phyloP scores from a whole-genome alignment of 1,284 basidiomycete genomes.

The Rhodotorula sp. region DNA sequence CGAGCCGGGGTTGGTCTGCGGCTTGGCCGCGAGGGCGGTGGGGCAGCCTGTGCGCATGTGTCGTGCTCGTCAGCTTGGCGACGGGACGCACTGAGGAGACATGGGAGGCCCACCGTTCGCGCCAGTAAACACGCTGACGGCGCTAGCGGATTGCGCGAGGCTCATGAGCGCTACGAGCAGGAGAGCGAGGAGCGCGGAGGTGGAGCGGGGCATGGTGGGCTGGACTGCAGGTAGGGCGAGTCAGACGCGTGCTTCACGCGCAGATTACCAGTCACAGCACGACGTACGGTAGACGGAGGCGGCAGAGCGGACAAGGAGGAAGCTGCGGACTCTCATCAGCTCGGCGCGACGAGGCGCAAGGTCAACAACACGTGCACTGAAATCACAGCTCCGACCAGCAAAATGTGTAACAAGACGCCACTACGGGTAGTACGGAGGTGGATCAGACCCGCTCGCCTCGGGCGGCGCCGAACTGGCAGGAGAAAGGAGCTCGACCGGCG shows the following conservation, averaged over 20 bases:
- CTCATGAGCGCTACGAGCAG: constrained; percentile 7
- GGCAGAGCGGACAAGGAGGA: no score
- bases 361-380: not conserved
- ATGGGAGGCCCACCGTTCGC: not conserved
- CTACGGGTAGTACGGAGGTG: not conserved
- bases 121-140: not conserved
- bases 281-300: not conserved
- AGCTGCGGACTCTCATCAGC: not conserved
- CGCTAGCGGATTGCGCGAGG: not conserved
- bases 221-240: not conserved
- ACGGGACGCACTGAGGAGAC: no score
- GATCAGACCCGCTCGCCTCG: not conserved
- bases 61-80: not conserved
- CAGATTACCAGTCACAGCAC: no score
- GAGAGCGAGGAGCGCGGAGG: not conserved
- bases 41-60: not conserved
- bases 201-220: not conserved
- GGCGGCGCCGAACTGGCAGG: not conserved
- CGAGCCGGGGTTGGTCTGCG: not conserved
- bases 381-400: not conserved
- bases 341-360: not conserved
- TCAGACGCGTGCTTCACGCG: not conserved
- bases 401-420: not conserved
- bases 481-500: constrained; percentile 6
- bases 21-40: not conserved